These are phyloP conservation scores for Aspergillus sp. DNA, from an alignment of 2,329 filamentous ascomycete species.

Conservation along the genomic window DNA sequence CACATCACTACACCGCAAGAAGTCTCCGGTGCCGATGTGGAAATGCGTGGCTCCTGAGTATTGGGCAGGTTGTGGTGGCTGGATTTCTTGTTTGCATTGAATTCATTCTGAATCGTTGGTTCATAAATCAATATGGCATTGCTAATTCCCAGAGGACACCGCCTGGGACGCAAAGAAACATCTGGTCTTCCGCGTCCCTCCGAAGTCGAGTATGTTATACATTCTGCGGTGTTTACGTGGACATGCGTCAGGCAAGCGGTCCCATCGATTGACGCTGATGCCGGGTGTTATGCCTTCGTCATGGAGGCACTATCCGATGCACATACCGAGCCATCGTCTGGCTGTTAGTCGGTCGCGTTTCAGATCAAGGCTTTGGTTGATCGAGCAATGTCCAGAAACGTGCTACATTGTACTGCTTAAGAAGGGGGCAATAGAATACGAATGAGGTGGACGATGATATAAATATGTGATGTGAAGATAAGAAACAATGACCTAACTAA, in stretches of 20 bases:
- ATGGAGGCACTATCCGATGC: background rate
- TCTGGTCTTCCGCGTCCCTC: background rate
- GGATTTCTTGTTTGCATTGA: background rate
- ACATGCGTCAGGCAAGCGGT: background rate
- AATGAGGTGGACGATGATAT: background rate
- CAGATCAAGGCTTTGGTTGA: too few relatives aligned
- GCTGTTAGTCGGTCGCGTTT: too few relatives aligned
- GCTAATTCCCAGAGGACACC: background rate
- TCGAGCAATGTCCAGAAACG: background rate
- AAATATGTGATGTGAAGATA: background rate
- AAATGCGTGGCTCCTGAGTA: slow-evolving; percentile 12
- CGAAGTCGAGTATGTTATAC: background rate
- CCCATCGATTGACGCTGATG: background rate
- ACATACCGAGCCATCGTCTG: too few relatives aligned
- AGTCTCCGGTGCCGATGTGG: slow-evolving; percentile 2
- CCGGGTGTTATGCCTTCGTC: background rate
- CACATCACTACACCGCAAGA: background rate
- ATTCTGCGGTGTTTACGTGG: background rate
- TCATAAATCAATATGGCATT: background rate
- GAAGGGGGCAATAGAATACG: background rate
- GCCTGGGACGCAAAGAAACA: background rate
- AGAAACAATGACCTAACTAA: too few relatives aligned
- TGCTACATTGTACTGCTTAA: background rate
- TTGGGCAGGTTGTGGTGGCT: background rate
- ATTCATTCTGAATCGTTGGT: background rate